These are phyloP conservation scores for Fomitopsis serialis DNA, from an alignment of 768 basidiomycete species.

Conservation along the genomic window DNA sequence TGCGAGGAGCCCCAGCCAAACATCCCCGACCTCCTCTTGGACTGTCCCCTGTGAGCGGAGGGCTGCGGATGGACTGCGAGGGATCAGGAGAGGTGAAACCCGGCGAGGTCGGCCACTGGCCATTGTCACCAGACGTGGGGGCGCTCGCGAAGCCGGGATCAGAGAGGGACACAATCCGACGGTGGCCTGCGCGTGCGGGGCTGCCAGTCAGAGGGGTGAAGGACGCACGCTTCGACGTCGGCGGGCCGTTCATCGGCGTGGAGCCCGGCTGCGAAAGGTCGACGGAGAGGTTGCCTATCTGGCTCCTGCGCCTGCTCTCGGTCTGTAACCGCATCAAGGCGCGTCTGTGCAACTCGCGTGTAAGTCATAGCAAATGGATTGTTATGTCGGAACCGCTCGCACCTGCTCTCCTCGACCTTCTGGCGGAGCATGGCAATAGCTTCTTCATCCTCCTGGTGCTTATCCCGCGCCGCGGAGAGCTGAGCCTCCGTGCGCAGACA, in stretches of 20 bases:
- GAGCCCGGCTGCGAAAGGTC: constrained; percentile 51
- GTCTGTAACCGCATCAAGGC: constrained; percentile 84
- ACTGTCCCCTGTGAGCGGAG: constrained; percentile 10
- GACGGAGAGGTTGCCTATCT: constrained; percentile 38
- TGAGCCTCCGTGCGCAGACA: constrained; percentile 54
- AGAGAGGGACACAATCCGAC: constrained; percentile 71
- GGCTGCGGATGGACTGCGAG: constrained; percentile 6
- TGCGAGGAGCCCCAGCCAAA: constrained; percentile 48
- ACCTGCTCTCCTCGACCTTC: constrained; percentile 90
- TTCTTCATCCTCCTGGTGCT: constrained; percentile 64
- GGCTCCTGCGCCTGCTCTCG: constrained; percentile 63
- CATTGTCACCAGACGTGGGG: constrained; percentile 27
- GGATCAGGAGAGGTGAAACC: constrained; percentile 1
- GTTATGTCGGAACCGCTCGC: constrained; percentile 14
- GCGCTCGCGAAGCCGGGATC: constrained; percentile 40
- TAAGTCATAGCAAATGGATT: not conserved
- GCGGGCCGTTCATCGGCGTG: constrained; percentile 34
- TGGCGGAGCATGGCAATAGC: constrained; percentile 67
- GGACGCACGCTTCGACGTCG: constrained; percentile 64
- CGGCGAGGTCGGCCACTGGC: constrained; percentile 13
- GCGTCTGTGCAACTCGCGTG: constrained; percentile 41
- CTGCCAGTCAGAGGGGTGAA: constrained; percentile 69
- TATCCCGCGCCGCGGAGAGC: constrained; percentile 38
- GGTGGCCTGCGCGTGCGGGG: constrained; percentile 44
- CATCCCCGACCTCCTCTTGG: constrained; percentile 45